phyloP scores from a whole-genome alignment of 2,329 filamentous ascomycete genomes.

The Ascocoryne sarcoides region DNA sequence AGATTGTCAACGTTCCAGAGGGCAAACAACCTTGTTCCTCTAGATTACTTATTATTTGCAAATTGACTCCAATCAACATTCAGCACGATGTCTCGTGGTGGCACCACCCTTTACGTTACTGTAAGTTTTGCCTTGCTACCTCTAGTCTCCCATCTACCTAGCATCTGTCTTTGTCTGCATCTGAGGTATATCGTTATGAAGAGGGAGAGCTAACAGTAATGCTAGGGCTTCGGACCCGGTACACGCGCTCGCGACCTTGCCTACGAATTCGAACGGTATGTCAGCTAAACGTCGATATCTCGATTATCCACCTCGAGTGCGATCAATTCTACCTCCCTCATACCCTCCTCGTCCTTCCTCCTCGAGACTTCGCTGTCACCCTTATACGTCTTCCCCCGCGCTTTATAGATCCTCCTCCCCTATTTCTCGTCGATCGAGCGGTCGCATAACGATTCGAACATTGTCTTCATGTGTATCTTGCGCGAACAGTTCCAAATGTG shows the following conservation, averaged over 20 bases:
- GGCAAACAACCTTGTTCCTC: too few relatives aligned
- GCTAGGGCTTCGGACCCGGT: constrained; percentile 84
- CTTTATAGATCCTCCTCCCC: constrained; percentile 30
- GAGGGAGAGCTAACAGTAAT: constrained; percentile 3
- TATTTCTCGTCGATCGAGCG: constrained; percentile 32
- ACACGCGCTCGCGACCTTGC: constrained; percentile 97
- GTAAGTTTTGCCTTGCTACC: constrained; percentile 15
- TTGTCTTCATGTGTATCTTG: constrained; percentile 25
- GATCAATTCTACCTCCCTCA: constrained; percentile 24
- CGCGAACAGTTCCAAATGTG: constrained; percentile 18
- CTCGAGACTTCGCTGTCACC: constrained; percentile 37
- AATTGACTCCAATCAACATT: too few relatives aligned
- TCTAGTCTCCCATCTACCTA: constrained; percentile 1
- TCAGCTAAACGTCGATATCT: constrained; percentile 48
- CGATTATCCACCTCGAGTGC: constrained; percentile 32
- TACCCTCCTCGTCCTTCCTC: constrained; percentile 31
- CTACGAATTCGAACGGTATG: constrained; percentile 99
- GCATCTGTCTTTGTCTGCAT: not conserved
- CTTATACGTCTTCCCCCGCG: constrained; percentile 34
- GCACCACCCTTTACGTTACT: constrained; percentile 94
- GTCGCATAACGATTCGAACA: constrained; percentile 27
- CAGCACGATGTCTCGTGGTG: constrained; percentile 75
- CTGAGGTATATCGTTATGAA: not conserved
- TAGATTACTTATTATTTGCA: too few relatives aligned
- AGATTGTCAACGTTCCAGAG: too few relatives aligned